Evolutionary conservation across 225 moss, liverwort and hornwort species (phyloP), one percentile per base, ranked within the genome.

Genomic region (Bryoerythrophyllum caledonicum): DNA sequence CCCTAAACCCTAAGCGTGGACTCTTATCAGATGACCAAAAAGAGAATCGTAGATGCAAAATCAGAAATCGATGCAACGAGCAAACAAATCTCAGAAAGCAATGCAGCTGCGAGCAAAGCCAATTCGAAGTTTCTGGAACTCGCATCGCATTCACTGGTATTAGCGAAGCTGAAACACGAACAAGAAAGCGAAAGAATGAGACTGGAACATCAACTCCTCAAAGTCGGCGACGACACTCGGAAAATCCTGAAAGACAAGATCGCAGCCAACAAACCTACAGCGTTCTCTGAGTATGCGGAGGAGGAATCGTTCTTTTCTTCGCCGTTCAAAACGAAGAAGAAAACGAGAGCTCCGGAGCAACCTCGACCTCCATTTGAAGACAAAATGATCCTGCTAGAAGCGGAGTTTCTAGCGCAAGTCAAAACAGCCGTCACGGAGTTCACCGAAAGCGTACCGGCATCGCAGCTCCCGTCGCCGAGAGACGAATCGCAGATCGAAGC

Each of bases 141-240:
- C 15, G 51, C 58, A 44, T 58, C 51, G 0, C 84, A 85, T 19
- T 71, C 71, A 0, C 4, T 66, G n/a, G 68, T 81, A 26, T 16
- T 85, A 6, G 2, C 16, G 32, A 78, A 72, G 65, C 8, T 85
- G 34, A 71, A 57, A 8, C 67, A 30, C 7, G 81, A 81, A 67
- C 81, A 81, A 71, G 76, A 81, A 60, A 61, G 61, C 0, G 68
- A 81, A 35, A 68, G 16, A 14, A 2, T 63, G 6, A 77, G 5
- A 70, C 24, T 84, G 2, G 77, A 84, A 27, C 77, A 84, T 9
- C 27, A 69, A 7, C 70, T 84, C 0, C 2, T 80, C 4, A 80
- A 77, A 11, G 58, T 60, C 7, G 74, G 66, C 8, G 2, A 55
- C 0, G 40, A 74, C 0, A 74, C 74, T 0, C 44, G 80, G 8